Evolutionary conservation across 2,329 filamentous ascomycete species (phyloP).

Genomic region (Talaromyces funiculosus): DNA sequence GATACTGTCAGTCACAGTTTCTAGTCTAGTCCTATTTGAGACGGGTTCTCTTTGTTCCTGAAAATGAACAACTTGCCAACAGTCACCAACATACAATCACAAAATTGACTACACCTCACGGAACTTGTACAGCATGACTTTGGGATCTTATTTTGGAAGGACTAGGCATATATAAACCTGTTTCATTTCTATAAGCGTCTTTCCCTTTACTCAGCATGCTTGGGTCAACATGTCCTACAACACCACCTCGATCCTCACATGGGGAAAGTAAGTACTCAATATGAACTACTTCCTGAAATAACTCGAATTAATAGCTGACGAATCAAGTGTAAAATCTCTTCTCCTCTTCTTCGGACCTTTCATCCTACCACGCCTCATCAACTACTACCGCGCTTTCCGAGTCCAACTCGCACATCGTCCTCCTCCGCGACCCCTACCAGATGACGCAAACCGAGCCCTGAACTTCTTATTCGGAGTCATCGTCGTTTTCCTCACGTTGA

Average conservation of each 20-base stretch:
- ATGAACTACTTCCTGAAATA: neutral
- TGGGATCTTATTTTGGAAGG: neutral
- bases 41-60: neutral
- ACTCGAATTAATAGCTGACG: neutral
- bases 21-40: neutral
- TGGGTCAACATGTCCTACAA: constrained; percentile 5
- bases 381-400: constrained; percentile 32
- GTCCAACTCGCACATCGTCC: constrained; percentile 31
- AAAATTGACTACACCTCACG: neutral
- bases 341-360: constrained; percentile 40
- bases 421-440: constrained; percentile 32
- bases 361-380: constrained; percentile 35
- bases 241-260: constrained; percentile 10
- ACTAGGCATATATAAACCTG: neutral
- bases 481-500: constrained; percentile 52
- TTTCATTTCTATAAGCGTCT: neutral
- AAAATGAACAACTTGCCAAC: neutral
- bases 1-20: neutral
- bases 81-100: neutral
- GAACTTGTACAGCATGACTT: neutral
- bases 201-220: constrained; percentile 1
- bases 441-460: constrained; percentile 33
- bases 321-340: constrained; percentile 37
- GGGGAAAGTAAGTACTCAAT: constrained; percentile 10
- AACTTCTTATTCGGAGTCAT: constrained; percentile 51